Conservation (phyloP, 2,329 filamentous ascomycete genomes). For the Cercospora citrullina region DNA sequence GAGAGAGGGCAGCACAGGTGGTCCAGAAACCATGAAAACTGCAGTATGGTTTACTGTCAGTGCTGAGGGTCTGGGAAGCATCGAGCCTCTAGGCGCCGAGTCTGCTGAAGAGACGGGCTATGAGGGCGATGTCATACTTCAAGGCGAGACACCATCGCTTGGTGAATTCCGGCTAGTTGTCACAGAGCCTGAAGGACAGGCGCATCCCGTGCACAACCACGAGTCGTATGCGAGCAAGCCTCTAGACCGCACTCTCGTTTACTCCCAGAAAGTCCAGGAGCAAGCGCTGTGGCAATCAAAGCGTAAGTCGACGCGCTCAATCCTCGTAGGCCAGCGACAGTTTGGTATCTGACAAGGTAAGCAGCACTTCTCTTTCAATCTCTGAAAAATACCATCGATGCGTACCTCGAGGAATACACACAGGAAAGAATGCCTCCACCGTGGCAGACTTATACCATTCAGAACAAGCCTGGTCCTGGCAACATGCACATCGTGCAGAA, state of each 20-base stretch:
- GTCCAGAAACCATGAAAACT: constrained; percentile 62
- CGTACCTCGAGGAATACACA: constrained; percentile 59
- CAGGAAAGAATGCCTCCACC: constrained; percentile 73
- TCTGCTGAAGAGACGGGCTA: constrained; percentile 58
- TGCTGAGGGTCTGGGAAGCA: constrained; percentile 71
- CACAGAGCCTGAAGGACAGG: constrained; percentile 67
- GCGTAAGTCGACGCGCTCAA: constrained; percentile 43
- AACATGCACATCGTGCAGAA: constrained; percentile 91
- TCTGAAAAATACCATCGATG: constrained; percentile 64
- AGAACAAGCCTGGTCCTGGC: constrained; percentile 66
- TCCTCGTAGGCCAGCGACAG: not conserved
- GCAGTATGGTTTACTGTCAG: constrained; percentile 79
- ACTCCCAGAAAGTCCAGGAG: constrained; percentile 65
- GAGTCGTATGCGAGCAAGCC: constrained; percentile 67
- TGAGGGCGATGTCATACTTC: constrained; percentile 64
- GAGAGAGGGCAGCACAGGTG: constrained; percentile 26
- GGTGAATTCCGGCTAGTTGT: constrained; percentile 79
- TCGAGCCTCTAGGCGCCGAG: constrained; percentile 61
- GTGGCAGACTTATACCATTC: constrained; percentile 79
- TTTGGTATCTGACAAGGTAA: constrained; percentile 46
- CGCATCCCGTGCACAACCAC: constrained; percentile 60
- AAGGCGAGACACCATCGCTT: constrained; percentile 68
- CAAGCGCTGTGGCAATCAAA: constrained; percentile 84
- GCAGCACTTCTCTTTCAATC: constrained; percentile 60
- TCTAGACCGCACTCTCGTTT: constrained; percentile 72